Percentiles rank a stretch among this genome's conserved stretches.
Conservation (phyloP, 768 basidiomycete species). For the Calocera viscosa region DNA sequence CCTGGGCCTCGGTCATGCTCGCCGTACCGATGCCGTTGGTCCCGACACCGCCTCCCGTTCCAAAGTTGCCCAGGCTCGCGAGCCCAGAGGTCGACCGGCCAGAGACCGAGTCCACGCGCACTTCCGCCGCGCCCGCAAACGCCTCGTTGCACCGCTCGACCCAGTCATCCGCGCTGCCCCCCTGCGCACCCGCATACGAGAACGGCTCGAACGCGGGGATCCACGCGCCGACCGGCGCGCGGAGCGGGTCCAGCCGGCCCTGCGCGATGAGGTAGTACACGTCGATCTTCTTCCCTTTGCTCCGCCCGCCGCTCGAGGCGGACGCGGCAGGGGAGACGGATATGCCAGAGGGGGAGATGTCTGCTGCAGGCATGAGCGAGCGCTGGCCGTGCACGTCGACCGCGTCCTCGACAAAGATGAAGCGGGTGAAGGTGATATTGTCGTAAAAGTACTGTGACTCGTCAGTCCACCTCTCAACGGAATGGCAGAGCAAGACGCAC, state of each 20-base stretch:
- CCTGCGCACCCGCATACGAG: slow-evolving; percentile 49
- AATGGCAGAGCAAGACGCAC: slow-evolving; percentile 37
- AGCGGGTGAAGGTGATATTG: slow-evolving; percentile 90
- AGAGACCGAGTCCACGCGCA: slow-evolving; percentile 37
- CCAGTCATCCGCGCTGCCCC: slow-evolving; percentile 55
- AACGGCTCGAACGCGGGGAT: slow-evolving; percentile 53
- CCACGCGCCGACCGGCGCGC: slow-evolving; percentile 47
- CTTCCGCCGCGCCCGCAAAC: slow-evolving; percentile 50
- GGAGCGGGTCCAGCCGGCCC: slow-evolving; percentile 56
- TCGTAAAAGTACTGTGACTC: slow-evolving; percentile 74
- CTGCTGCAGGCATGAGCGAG: slow-evolving; percentile 34
- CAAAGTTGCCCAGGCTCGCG: slow-evolving; percentile 8
- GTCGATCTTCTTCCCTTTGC: slow-evolving; percentile 62
- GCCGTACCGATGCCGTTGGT: slow-evolving; percentile 1
- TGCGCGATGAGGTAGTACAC: slow-evolving; percentile 82
- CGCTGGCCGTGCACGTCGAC: slow-evolving; percentile 52
- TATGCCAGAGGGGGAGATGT: slow-evolving; percentile 10
- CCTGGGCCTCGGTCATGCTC: slow-evolving; percentile 10
- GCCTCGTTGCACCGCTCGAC: slow-evolving; percentile 36
- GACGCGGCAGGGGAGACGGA: slow-evolving; percentile 19
- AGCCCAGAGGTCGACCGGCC: slow-evolving; percentile 23
- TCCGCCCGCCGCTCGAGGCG: slow-evolving; percentile 24
- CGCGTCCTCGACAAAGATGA: slow-evolving; percentile 91
- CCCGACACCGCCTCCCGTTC: background rate
- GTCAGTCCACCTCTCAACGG: background rate